Evolutionary conservation across 306 rosid species (phyloP).

Genomic region (Vicia sativa): DNA sequence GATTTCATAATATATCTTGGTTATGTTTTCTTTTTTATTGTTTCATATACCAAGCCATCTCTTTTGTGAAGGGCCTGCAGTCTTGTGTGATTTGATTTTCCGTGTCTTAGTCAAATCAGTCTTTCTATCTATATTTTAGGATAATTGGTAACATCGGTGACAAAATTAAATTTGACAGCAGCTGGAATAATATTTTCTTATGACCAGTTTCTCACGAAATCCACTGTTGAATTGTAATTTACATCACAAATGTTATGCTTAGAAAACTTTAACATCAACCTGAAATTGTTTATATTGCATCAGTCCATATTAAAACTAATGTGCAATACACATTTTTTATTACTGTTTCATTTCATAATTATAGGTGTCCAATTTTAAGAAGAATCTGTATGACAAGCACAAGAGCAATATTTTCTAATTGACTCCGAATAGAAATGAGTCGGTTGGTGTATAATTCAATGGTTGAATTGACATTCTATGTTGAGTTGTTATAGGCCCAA

Average conservation of each 20-base stretch:
- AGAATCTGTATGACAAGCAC: neutral
- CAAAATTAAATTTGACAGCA: slow-evolving; percentile 12
- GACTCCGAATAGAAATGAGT: slow-evolving; percentile 6
- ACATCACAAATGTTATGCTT: slow-evolving; percentile 13
- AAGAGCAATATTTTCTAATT: slow-evolving; percentile 7
- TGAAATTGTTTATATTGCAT: slow-evolving; percentile 9
- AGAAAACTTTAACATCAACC: neutral
- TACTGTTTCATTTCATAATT: slow-evolving; percentile 10
- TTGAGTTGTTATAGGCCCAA: slow-evolving; percentile 4
- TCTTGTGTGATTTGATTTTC: slow-evolving; percentile 6
- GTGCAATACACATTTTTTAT: neutral
- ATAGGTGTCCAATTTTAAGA: neutral
- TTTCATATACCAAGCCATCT: slow-evolving; percentile 20
- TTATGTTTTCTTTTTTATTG: slow-evolving; percentile 2
- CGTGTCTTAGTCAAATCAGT: slow-evolving; percentile 22
- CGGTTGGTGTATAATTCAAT: slow-evolving; percentile 2
- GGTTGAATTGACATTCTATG: slow-evolving; percentile 6
- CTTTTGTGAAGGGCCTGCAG: slow-evolving; percentile 23
- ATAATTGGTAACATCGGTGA: slow-evolving; percentile 1
- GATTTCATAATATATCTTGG: slow-evolving; percentile 39
- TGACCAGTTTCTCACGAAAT: slow-evolving; percentile 9
- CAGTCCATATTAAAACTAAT: slow-evolving; percentile 14
- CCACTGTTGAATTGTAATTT: slow-evolving; percentile 14
- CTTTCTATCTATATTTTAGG: slow-evolving; percentile 24
- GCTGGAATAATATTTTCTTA: slow-evolving; percentile 16